Base-by-base conservation (phyloP, 148 eudicot genomes). In the Camellia lanceoleosa region DNA sequence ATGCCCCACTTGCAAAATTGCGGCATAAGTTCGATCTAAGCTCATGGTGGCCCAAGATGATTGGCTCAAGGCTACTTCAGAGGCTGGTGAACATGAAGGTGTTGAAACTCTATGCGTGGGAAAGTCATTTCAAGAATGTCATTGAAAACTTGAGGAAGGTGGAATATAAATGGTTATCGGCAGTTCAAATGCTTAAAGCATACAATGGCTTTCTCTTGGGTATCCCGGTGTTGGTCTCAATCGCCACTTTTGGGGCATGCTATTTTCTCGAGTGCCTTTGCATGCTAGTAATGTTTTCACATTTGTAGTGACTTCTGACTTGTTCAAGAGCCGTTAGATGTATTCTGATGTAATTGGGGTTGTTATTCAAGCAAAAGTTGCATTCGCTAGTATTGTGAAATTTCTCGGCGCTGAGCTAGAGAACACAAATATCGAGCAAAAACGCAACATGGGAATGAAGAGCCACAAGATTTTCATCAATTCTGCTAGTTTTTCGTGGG, bases 261-360 rank as follows among this genome's bases (percentile, higher is more conserved):
- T 95, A 93, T 78, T 81, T 93, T 68, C 87, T 95, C 75, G 82
- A 0, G 73, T 95, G 38, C 94, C 97, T 56, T 80, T 95, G 41
- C 70, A 87, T 80, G 95, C 98, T 20, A 91, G 92, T 78, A 95
- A 93, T 65, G 98, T 95, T 19, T 95, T 95, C 82, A 93, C 98
- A 13, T 95, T 95, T 70, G 93, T 95, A 23, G 96, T 97, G 67
- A 89, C 98, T 2, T 83, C 89, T n/a, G 96, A 16, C 90, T 95
- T 69, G 93, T 95, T 49, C 98, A 95, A 82, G 97, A 95, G 4
- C 97, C 98, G 7, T 93, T n/a, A 90, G 96, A 82, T 42, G 86
- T 14, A 93, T 93, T 43, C 98, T 20, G 98, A 93, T 81, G 97
- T 93, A 41, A 86, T 95, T 49, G 92, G 89, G 13, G 90, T 86